These are phyloP conservation scores for Cinnamomum micranthum DNA, from an alignment of 164 flowering plant species.

Conservation along the genomic window DNA sequence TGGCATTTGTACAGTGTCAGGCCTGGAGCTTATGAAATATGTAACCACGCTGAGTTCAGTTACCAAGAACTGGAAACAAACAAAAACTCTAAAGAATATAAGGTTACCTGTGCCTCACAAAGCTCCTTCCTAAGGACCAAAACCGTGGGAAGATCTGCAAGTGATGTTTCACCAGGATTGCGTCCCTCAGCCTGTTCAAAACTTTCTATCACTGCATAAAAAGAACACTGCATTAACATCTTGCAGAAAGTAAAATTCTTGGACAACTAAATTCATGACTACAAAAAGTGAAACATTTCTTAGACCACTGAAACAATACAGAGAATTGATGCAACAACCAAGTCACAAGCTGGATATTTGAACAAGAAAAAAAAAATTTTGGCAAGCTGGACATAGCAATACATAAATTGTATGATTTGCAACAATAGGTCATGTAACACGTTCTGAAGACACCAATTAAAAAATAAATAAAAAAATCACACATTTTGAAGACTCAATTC, in stretches of 20 bases:
- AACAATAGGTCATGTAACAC: no score
- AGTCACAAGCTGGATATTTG: not conserved
- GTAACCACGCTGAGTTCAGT: no score
- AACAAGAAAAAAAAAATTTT: not conserved
- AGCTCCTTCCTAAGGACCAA: conserved; percentile 66
- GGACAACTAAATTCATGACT: not conserved
- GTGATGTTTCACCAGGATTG: conserved; percentile 54
- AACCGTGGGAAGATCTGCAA: conserved; percentile 59
- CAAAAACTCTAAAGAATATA: not conserved
- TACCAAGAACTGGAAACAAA: no score
- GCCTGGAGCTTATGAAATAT: no score
- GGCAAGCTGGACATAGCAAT: not conserved
- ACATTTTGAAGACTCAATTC: not conserved
- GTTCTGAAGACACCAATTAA: no score
- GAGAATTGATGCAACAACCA: not conserved
- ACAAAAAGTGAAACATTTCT: not conserved
- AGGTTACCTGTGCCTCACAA: conserved; percentile 59
- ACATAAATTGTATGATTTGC: not conserved
- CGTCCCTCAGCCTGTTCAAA: conserved; percentile 70
- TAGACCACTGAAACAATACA: not conserved
- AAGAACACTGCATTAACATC: not conserved
- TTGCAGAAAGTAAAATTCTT: not conserved
- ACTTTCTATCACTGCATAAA: conserved; percentile 62
- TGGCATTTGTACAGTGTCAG: no score
- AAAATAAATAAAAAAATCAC: no score